A percentile compares a stretch with the other conserved stretches of the same genome.
Conservation (phyloP, 23 red algal genomes). For the Gracilaria caudata region DNA sequence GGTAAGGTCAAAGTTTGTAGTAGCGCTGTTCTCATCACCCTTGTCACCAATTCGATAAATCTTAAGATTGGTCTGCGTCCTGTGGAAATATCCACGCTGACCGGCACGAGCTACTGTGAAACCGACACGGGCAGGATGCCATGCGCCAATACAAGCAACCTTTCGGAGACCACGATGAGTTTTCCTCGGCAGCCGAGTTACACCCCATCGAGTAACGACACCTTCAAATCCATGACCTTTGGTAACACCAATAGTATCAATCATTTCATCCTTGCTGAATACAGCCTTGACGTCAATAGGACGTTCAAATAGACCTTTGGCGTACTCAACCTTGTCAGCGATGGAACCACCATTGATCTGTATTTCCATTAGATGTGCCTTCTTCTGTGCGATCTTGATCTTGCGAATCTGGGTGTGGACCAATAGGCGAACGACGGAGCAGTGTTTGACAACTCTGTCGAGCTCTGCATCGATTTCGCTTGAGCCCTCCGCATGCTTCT, state of each 20-base stretch:
- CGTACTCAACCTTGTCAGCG: constrained; percentile 94
- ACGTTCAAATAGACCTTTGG: constrained; percentile 92
- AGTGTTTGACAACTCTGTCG: constrained; percentile 89
- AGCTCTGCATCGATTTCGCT: constrained; percentile 79
- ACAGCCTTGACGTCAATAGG: constrained; percentile 90
- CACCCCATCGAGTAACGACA: constrained; percentile 95
- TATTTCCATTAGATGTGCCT: constrained; percentile 96
- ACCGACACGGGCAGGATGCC: constrained; percentile 96
- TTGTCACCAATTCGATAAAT: constrained; percentile 95
- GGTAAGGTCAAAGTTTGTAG: constrained; percentile 97
- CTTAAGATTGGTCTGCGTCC: constrained; percentile 98
- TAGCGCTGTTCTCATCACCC: constrained; percentile 82
- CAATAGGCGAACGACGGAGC: constrained; percentile 86
- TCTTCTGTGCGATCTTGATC: constrained; percentile 95
- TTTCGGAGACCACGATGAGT: constrained; percentile 98
- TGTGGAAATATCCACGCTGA: constrained; percentile 98
- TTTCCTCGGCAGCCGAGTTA: constrained; percentile 96
- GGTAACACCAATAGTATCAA: constrained; percentile 97
- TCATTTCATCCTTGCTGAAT: constrained; percentile 95
- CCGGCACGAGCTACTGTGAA: constrained; percentile 95
- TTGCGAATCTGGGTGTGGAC: constrained; percentile 98
- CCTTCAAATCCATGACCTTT: constrained; percentile 98
- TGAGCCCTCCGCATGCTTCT: constrained; percentile 86
- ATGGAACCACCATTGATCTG: constrained; percentile 98
- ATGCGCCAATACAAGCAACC: constrained; percentile 99